A percentile compares a stretch with the other conserved stretches of the same genome.
These are phyloP conservation scores for Colletotrichum sp. DNA, from an alignment of 2,329 filamentous ascomycete genomes.

Conservation along the genomic window DNA sequence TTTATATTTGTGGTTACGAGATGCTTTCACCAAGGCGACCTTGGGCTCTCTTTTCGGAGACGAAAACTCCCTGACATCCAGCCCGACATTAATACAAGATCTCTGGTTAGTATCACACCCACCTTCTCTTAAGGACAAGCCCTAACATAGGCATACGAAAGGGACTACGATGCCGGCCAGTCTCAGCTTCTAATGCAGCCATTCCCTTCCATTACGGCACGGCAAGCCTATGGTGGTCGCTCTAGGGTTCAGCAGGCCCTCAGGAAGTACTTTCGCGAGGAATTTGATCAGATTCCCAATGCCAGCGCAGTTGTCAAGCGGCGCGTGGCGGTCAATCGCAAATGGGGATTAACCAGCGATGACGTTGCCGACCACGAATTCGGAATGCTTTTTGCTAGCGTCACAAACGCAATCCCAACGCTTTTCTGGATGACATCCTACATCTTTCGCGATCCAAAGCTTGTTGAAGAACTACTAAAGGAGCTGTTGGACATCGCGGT, in stretches of 20 bases:
- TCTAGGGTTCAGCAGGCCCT: conserved; percentile 28
- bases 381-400: conserved; percentile 32
- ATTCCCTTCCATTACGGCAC: conserved; percentile 16
- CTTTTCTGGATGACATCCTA: conserved; percentile 40
- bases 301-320: conserved; percentile 33
- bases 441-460: conserved; percentile 25
- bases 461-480: not conserved
- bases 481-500: not conserved
- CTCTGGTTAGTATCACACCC: not conserved
- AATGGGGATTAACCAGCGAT: conserved; percentile 30
- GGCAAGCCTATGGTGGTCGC: conserved; percentile 28
- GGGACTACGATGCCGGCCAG: conserved; percentile 2
- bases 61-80: conserved; percentile 42
- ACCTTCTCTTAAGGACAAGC: not conserved
- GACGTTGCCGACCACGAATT: conserved; percentile 37
- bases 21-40: conserved; percentile 42
- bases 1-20: conserved; percentile 40
- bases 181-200: not conserved
- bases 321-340: conserved; percentile 30
- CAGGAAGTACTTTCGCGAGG: conserved; percentile 31
- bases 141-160: not conserved
- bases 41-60: conserved; percentile 46
- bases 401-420: conserved; percentile 41
- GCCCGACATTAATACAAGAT: conserved; percentile 20
- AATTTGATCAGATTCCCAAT: conserved; percentile 25